Evolutionary conservation across 352 stramenopile species (phyloP).

Genomic region (Pythium rishiriense): DNA sequence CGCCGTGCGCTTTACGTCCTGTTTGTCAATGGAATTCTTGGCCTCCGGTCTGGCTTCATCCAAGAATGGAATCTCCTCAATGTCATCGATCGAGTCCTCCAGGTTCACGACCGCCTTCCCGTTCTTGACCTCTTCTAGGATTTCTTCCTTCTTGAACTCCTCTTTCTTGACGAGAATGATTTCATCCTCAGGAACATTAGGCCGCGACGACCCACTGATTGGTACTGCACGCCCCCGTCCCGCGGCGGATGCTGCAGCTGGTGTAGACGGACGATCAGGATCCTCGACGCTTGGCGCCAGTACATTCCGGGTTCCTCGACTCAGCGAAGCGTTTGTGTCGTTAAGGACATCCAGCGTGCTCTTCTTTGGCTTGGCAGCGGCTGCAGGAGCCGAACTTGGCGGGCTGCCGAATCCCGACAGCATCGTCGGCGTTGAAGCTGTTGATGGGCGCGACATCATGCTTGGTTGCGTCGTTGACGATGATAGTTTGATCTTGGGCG

Average conservation of each 20-base stretch:
- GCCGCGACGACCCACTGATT: slow-evolving; percentile 47
- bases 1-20: neutral
- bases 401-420: slow-evolving; percentile 1
- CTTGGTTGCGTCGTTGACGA: neutral
- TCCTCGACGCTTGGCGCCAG: slow-evolving; percentile 1
- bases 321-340: slow-evolving; percentile 49
- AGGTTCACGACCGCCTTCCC: slow-evolving; percentile 35
- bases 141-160: slow-evolving; percentile 37
- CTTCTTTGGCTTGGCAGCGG: slow-evolving; percentile 36
- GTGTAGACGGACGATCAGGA: slow-evolving; percentile 21
- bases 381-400: neutral
- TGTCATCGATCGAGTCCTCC: slow-evolving; percentile 72
- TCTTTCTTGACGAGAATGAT: slow-evolving; percentile 71
- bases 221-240: slow-evolving; percentile 45
- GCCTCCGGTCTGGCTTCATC: slow-evolving; percentile 52
- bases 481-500: slow-evolving; percentile 26
- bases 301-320: slow-evolving; percentile 15
- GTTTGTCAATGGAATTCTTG: slow-evolving; percentile 25
- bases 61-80: slow-evolving; percentile 80
- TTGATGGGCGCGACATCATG: slow-evolving; percentile 17
- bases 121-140: slow-evolving; percentile 13
- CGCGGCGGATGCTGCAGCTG: slow-evolving; percentile 25
- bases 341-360: slow-evolving; percentile 76
- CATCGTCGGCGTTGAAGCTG: slow-evolving; percentile 4
- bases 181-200: slow-evolving; percentile 69